Evolutionary conservation across 495 filamentous ascomycete genomes (phyloP).

Genomic region (Annulohypoxylon maeteangense): DNA sequence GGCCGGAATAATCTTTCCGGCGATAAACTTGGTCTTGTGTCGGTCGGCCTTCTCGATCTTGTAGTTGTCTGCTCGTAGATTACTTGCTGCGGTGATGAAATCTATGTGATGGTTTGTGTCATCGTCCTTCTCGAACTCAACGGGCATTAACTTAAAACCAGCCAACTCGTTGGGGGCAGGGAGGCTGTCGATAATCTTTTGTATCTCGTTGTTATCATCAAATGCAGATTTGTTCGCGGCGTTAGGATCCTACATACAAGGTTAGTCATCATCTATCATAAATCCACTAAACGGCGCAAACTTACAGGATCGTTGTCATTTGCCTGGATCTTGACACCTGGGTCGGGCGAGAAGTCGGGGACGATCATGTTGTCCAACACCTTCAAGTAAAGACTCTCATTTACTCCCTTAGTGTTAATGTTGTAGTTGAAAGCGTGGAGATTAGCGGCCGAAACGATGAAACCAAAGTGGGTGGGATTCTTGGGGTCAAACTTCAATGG

Average conservation of each 20-base stretch:
- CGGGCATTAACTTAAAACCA: conserved; percentile 86
- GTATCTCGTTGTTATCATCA: conserved; percentile 77
- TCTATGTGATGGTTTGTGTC: conserved; percentile 99
- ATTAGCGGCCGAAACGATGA: conserved; percentile 88
- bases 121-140: conserved; percentile 99
- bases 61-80: conserved; percentile 97
- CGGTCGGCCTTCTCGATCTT: conserved; percentile 90
- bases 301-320: conserved; percentile 87
- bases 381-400: conserved; percentile 74
- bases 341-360: conserved; percentile 92
- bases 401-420: conserved; percentile 80
- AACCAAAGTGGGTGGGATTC: conserved; percentile 86
- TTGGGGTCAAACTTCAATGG: conserved; percentile 86
- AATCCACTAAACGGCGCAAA: background rate
- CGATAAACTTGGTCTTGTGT: conserved; percentile 99
- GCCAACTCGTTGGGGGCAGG: conserved; percentile 82
- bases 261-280: conserved; percentile 28
- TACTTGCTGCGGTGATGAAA: conserved; percentile 97
- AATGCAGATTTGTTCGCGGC: conserved; percentile 65
- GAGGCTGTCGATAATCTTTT: conserved; percentile 71
- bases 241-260: conserved; percentile 75
- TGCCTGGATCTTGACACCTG: conserved; percentile 96
- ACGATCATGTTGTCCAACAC: conserved; percentile 94
- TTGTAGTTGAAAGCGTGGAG: conserved; percentile 98
- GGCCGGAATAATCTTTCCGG: conserved; percentile 98